Evolutionary conservation across 2,329 filamentous ascomycete species (phyloP).

Genomic region (Fusarium incarnatum): DNA sequence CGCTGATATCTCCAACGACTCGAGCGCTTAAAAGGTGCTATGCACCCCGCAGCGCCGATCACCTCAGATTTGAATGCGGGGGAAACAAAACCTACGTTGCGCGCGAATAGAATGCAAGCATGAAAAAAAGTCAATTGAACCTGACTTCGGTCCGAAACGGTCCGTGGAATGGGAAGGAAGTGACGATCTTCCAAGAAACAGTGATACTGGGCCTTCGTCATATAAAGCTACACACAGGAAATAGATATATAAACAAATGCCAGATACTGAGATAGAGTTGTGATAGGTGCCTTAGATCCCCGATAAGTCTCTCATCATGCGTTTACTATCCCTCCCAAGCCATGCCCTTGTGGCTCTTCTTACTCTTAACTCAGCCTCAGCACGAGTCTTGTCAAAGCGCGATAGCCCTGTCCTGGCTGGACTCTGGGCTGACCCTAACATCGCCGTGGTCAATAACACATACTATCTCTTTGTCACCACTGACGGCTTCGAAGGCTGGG

Average conservation of each 20-base stretch:
- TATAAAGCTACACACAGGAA: rapidly evolving
- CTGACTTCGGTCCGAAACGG: conserved; percentile 6
- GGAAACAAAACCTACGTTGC: not conserved
- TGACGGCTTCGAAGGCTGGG: conserved; percentile 59
- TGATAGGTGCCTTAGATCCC: rapidly evolving
- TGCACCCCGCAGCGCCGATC: conserved; percentile 27
- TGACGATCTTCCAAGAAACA: not conserved
- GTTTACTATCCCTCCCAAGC: not conserved
- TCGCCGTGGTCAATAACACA: conserved; percentile 55
- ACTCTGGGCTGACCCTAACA: conserved; percentile 60
- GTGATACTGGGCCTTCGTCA: not conserved
- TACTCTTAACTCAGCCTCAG: not conserved
- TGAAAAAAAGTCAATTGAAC: not conserved
- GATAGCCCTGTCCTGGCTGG: conserved; percentile 54
- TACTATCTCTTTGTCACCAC: conserved; percentile 63
- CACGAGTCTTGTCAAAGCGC: conserved; percentile 19
- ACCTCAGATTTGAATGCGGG: conserved; percentile 17
- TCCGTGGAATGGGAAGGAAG: not conserved
- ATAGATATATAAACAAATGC: not conserved
- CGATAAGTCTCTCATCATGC: not conserved
- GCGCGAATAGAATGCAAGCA: conserved; percentile 22
- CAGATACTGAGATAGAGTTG: not conserved
- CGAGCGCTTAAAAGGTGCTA: conserved; percentile 17
- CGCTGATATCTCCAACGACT: not conserved
- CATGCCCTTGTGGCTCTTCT: conserved; percentile 6